Evolutionary conservation across 1,284 basidiomycete species (phyloP), one percentile per base, ranked within the genome.

Genomic region (Pascua sp.): DNA sequence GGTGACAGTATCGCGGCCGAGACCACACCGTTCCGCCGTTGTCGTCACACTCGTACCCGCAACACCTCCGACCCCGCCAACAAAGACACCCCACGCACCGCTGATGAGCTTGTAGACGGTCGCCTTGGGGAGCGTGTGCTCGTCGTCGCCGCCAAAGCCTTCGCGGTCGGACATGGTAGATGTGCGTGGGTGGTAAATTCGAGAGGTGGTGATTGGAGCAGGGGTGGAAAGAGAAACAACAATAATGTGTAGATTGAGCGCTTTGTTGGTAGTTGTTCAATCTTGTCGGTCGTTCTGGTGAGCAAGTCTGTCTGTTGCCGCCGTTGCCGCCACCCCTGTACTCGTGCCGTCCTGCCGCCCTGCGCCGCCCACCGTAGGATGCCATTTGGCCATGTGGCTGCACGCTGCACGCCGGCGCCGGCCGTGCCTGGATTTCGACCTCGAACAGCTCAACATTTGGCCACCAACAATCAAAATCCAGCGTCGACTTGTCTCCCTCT

Each of bases 81-180:
- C 24, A 32, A 32, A 32, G 24, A 7, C n/a, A n/a, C n/a, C 4
- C 24, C 15, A 65, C 75, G 72, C 73, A 91, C 94, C 94, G 69
- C 85, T 82, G 68, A 98, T 96, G 84, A 98, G 89, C 81, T 98
- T 98, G 63, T 91, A 86, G 36, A 98, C 92, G 1, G 95, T 98
- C 12, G 96, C 96, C 77, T 97, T 96, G 37, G 95, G 96, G 51
- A 99, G 79, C 18, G 90, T 91, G 57, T 98, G 83, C 68, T 98
- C 95, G 57, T 98, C 95, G 68, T 96, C 92, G 11, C 84, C 51
- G 43, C 60, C 58, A 37, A 62, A 66, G 40, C 72, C 71, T 48
- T 72, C 75, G 47, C 63, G 60, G 59, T 75, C 76, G 10, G 73
- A 72, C 74, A 78, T 77, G 11, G 32, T 63, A 24, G 17, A n/a